phyloP scores from a whole-genome alignment of 2,329 filamentous ascomycete genomes.

The Hymenoscyphus fructigenus region DNA sequence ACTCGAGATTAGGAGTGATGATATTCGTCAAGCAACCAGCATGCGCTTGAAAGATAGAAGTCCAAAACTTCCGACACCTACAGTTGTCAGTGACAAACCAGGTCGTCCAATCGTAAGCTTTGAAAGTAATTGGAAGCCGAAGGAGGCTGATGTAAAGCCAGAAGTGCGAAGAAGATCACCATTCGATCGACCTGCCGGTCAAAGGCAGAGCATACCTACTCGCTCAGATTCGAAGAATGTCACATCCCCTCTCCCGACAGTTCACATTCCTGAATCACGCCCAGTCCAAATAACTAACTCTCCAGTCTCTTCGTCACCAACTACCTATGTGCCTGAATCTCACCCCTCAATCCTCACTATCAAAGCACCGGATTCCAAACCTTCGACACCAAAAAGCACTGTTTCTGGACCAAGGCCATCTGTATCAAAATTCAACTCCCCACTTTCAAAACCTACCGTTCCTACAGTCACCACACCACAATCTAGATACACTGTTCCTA shows the following conservation, averaged over 20 bases:
- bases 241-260: constrained; percentile 37
- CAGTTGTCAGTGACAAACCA: constrained; percentile 84
- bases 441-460: constrained; percentile 1
- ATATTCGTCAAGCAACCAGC: constrained; percentile 87
- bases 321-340: constrained; percentile 49
- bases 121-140: constrained; percentile 76
- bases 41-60: constrained; percentile 87
- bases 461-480: neutral
- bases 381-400: constrained; percentile 26
- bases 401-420: constrained; percentile 16
- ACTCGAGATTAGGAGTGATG: constrained; percentile 79
- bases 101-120: constrained; percentile 98
- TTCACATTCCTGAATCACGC: constrained; percentile 43
- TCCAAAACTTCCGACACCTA: constrained; percentile 81
- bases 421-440: constrained; percentile 25
- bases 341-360: constrained; percentile 21
- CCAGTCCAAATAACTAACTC: constrained; percentile 46
- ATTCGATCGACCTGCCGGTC: constrained; percentile 29
- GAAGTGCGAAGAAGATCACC: constrained; percentile 42
- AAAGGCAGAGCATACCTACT: constrained; percentile 32
- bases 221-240: constrained; percentile 31
- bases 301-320: constrained; percentile 46
- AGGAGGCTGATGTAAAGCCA: constrained; percentile 64
- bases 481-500: constrained; percentile 43
- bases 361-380: constrained; percentile 17